Evolutionary conservation across 2,329 filamentous ascomycete genomes (phyloP), one percentile per base, ranked within the genome.

Genomic region (Coniella vitis): DNA sequence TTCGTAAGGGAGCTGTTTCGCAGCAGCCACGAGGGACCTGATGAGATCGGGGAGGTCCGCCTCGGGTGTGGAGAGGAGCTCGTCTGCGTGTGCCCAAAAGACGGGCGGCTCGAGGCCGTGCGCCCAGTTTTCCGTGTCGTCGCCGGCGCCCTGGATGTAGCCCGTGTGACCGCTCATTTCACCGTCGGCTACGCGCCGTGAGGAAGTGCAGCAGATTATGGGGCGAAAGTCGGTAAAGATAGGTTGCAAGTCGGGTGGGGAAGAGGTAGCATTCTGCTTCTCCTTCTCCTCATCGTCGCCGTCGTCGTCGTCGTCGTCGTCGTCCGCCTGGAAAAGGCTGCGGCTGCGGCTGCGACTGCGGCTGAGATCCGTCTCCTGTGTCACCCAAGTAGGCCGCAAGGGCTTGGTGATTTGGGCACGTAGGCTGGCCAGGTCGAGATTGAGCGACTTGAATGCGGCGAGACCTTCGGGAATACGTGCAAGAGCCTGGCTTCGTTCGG

Each of bases 71-170:
- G 64, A 64, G 17, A 94, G 69, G 10, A 97, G 69, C 5, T 61
- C 35, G 0, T 78, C 69, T 37, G 69, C 71, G 57, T 95, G 73
- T 2, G 65, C 66, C 93, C 93, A 98, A 67, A 95, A 98, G 0
- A 91, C 55, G 0, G 70, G 63, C 0, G 91, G 81, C 0, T 87
- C 93, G 14, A 97, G 75, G 0, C 88, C 89, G 46, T 78, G 70
- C 1, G 90, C 85, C 93, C 93, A 98, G 57, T 87, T 88, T 71
- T 98, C 93, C 12, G 86, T 88, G 63, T 98, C 93, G 65, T 98
- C 93, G 2, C 86, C 93, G 1, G 91, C 91, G 44, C 93, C 93
- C 67, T 97, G 93, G 51, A 98, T 85, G 61, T 98, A 98, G 5
- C 83, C 83, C 3, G 77, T 79, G 38, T 56, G 58, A 10, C 53